Evolutionary conservation across 441 rosid species (phyloP).

Genomic region (Pelargonium australe): DNA sequence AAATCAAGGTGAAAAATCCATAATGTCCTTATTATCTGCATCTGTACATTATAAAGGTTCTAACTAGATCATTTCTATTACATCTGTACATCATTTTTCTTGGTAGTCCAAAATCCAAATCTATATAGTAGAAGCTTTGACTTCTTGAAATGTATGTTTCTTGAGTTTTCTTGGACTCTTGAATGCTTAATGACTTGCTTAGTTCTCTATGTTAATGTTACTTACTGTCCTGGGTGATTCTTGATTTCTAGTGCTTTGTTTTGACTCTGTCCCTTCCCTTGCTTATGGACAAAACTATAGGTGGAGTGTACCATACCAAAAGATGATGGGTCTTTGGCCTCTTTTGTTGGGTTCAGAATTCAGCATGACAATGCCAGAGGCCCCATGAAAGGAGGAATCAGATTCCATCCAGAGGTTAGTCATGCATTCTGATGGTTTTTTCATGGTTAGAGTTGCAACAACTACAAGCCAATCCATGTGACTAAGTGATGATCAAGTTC

Average conservation of each 20-base stretch:
- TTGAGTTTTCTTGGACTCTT: conserved; percentile 12
- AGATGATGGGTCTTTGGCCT: conserved; percentile 25
- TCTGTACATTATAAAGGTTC: not conserved
- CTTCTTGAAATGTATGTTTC: not conserved
- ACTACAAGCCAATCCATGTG: not conserved
- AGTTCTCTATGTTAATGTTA: too few relatives aligned
- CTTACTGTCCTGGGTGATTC: not conserved
- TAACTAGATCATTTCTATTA: too few relatives aligned
- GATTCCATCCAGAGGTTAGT: conserved; percentile 28
- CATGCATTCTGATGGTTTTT: not conserved
- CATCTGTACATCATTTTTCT: too few relatives aligned
- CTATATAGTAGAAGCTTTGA: not conserved
- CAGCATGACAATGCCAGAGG: conserved; percentile 32
- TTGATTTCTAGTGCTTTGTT: not conserved
- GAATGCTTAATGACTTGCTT: too few relatives aligned
- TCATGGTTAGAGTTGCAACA: not conserved
- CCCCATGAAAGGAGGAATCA: conserved; percentile 31
- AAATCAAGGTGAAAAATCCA: conserved; percentile 56
- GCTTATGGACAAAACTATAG: conserved; percentile 3
- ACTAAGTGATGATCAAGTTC: not conserved
- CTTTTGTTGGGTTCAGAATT: conserved; percentile 27
- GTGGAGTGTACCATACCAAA: conserved; percentile 30
- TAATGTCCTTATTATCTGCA: not conserved
- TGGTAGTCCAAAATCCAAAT: not conserved
- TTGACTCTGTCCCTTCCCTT: not conserved